Percentiles rank a stretch among this genome's conserved stretches.
phyloP scores from a whole-genome alignment of 129 eudicot species.

The Tagetes patula region DNA sequence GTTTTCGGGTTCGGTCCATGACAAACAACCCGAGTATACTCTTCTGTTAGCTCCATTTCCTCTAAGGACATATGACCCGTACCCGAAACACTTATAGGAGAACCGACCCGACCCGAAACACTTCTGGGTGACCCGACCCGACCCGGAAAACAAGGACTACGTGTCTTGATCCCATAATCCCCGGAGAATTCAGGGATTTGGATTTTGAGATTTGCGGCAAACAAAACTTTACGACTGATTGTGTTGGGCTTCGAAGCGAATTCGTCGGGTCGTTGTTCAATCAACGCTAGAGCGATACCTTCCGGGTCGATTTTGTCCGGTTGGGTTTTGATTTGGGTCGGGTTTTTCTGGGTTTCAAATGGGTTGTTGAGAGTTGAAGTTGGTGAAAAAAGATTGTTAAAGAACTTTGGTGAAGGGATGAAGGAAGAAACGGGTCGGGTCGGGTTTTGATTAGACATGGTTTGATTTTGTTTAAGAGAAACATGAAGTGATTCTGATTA shows the following conservation, averaged over 20 bases:
- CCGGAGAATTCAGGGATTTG: slow-evolving; percentile 62
- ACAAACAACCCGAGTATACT: slow-evolving; percentile 74
- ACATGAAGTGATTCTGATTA: slow-evolving; percentile 40
- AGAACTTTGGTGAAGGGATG: slow-evolving; percentile 62
- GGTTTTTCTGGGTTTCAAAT: slow-evolving; percentile 36
- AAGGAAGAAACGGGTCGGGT: slow-evolving; percentile 45
- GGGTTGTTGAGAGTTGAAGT: slow-evolving; percentile 82
- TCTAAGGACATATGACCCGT: slow-evolving; percentile 33
- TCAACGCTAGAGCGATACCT: slow-evolving; percentile 60
- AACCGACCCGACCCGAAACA: slow-evolving; percentile 37
- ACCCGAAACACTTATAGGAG: slow-evolving; percentile 38
- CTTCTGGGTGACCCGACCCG: slow-evolving; percentile 39
- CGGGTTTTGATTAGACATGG: slow-evolving; percentile 20
- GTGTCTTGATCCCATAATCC: slow-evolving; percentile 71
- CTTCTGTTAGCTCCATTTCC: slow-evolving; percentile 83
- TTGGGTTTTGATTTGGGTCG: slow-evolving; percentile 17
- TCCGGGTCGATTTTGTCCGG: slow-evolving; percentile 48
- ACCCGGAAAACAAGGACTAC: slow-evolving; percentile 46
- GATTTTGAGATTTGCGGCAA: slow-evolving; percentile 71
- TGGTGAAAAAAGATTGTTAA: slow-evolving; percentile 53
- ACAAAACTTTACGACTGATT: slow-evolving; percentile 40
- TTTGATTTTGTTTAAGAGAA: slow-evolving; percentile 18
- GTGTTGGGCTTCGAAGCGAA: slow-evolving; percentile 28
- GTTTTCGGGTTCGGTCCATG: slow-evolving; percentile 78
- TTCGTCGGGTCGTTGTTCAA: slow-evolving; percentile 41